Conservation (phyloP, 75 land plant genomes). For the Sequoiadendron giganteum region DNA sequence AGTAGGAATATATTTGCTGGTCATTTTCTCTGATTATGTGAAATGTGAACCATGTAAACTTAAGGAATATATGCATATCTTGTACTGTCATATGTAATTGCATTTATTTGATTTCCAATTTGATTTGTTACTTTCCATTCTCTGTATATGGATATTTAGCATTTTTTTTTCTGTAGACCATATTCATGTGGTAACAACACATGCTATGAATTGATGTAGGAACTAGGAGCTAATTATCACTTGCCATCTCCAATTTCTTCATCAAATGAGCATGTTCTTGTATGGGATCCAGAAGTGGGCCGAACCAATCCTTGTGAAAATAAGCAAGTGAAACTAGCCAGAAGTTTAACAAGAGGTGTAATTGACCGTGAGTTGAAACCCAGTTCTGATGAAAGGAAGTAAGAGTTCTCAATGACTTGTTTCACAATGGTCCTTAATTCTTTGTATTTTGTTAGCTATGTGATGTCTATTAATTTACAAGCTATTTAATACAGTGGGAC, state of each 20-base stretch:
- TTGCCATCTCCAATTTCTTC: conserved; percentile 81
- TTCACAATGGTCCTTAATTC: not conserved
- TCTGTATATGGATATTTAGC: not conserved
- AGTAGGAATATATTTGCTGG: not conserved
- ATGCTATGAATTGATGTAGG: conserved; percentile 46
- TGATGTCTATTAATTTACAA: not conserved
- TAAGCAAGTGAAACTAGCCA: conserved; percentile 94
- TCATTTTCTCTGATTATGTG: not conserved
- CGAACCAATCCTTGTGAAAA: conserved; percentile 92
- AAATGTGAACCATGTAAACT: not conserved
- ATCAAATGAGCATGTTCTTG: conserved; percentile 79
- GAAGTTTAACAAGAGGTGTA: conserved; percentile 88
- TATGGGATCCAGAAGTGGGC: conserved; percentile 97
- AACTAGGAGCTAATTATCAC: conserved; percentile 73
- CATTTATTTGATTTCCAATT: not conserved
- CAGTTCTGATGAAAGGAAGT: conserved; percentile 83
- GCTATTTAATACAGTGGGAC: not conserved
- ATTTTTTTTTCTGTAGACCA: not conserved
- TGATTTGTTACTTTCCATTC: not conserved
- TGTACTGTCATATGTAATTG: not conserved
- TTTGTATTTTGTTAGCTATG: conserved; percentile 4
- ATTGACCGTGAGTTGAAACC: conserved; percentile 94
- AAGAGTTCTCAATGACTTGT: conserved; percentile 18
- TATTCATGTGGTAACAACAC: not conserved
- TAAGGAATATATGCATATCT: not conserved